Evolutionary conservation across 1,284 basidiomycete species (phyloP).

Genomic region (Schizophyllum commune): DNA sequence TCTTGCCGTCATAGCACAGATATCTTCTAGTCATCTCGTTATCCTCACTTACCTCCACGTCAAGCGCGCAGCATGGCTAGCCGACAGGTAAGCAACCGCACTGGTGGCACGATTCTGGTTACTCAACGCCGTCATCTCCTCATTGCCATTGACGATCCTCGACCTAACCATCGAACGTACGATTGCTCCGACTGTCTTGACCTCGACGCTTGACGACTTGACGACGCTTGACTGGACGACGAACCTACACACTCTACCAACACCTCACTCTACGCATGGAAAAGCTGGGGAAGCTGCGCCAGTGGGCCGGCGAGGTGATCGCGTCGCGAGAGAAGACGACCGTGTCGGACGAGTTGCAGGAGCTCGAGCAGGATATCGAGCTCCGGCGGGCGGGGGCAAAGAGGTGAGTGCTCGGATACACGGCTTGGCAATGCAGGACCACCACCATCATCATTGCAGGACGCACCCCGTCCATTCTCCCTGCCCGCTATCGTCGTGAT

Average conservation of each 20-base stretch:
- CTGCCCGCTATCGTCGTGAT: not conserved
- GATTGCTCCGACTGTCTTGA: no score
- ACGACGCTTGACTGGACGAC: not conserved
- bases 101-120: slow-evolving; percentile 2
- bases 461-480: no score
- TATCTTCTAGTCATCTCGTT: no score
- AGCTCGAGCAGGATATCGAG: slow-evolving; percentile 66
- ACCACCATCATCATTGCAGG: no score
- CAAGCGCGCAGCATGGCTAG: slow-evolving; percentile 36
- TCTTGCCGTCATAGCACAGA: no score
- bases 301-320: slow-evolving; percentile 77
- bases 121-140: not conserved
- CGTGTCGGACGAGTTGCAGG: slow-evolving; percentile 56
- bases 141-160: not conserved
- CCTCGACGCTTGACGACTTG: not conserved
- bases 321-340: slow-evolving; percentile 63
- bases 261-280: not conserved
- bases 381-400: slow-evolving; percentile 54
- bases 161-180: no score
- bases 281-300: slow-evolving; percentile 59
- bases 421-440: no score
- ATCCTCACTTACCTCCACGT: no score
- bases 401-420: slow-evolving; percentile 34
- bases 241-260: not conserved
- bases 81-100: slow-evolving; percentile 36